These are phyloP conservation scores for Trichoderma arundinaceum DNA, from an alignment of 2,329 filamentous ascomycete species.

Conservation along the genomic window DNA sequence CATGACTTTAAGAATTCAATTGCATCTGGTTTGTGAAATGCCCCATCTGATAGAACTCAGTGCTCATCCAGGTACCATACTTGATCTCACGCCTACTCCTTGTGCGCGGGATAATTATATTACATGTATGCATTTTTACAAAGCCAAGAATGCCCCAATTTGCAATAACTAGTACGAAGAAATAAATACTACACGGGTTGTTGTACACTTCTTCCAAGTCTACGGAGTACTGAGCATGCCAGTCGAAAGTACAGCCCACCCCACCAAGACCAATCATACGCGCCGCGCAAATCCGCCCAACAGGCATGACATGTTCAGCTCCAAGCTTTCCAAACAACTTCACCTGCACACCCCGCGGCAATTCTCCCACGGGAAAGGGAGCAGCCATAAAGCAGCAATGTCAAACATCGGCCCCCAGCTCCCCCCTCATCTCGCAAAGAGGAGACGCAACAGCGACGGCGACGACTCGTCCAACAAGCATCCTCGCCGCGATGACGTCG, in stretches of 20 bases:
- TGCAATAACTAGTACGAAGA: too few species aligned
- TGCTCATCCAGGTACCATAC: too few species aligned
- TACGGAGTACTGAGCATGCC: too few species aligned
- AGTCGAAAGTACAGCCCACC: neutral
- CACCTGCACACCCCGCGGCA: neutral
- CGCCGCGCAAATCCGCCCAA: slow-evolving; percentile 21
- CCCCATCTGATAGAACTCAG: too few species aligned
- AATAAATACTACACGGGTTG: too few species aligned
- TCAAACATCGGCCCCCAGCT: slow-evolving; percentile 75
- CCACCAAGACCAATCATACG: slow-evolving; percentile 16
- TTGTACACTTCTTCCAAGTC: too few species aligned
- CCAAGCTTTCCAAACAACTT: neutral
- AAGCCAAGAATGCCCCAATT: too few species aligned
- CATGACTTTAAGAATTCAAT: too few species aligned
- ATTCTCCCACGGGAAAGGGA: neutral
- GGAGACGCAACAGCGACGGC: slow-evolving; percentile 55
- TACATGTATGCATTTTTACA: too few species aligned
- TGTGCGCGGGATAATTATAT: too few species aligned
- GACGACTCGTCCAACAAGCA: slow-evolving; percentile 50
- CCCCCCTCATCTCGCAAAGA: slow-evolving; percentile 69
- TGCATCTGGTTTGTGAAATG: too few species aligned
- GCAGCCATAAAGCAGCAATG: neutral
- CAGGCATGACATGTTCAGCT: slow-evolving; percentile 3
- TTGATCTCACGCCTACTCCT: too few species aligned
- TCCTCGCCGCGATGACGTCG: slow-evolving; percentile 38